Conservation (phyloP, 345 rosid species). For the Linum usitatissimum region DNA sequence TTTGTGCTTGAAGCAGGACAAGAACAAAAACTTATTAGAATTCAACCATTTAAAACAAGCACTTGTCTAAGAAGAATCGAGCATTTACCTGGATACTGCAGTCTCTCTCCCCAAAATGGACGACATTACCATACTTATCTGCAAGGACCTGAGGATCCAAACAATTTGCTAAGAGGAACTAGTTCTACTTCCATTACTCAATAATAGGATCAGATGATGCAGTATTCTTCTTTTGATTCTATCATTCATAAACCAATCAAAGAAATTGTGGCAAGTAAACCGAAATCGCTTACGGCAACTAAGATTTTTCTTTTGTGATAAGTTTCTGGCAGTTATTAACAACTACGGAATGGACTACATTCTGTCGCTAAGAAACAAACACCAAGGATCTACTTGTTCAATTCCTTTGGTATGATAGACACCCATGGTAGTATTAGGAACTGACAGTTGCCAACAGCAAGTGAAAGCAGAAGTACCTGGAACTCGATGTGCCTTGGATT, state of each 20-base stretch:
- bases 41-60: not conserved
- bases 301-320: not conserved
- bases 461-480: constrained; percentile 48
- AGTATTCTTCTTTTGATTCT: not conserved
- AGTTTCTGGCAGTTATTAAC: no score
- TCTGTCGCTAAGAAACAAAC: no score
- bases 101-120: constrained; percentile 99
- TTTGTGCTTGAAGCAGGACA: not conserved
- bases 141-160: constrained; percentile 69
- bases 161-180: constrained; percentile 10
- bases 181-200: not conserved
- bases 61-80: not conserved
- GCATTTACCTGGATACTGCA: constrained; percentile 90
- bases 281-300: not conserved
- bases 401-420: not conserved
- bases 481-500: constrained; percentile 97
- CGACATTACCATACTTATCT: constrained; percentile 91
- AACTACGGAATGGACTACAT: no score
- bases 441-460: not conserved
- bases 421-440: not conserved
- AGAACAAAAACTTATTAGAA: not conserved
- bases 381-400: not conserved
- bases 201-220: not conserved
- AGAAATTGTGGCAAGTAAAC: not conserved
- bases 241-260: not conserved